Evolutionary conservation across 2,329 filamentous ascomycete species (phyloP).

Genomic region (Myriosclerotinia duriaeana): DNA sequence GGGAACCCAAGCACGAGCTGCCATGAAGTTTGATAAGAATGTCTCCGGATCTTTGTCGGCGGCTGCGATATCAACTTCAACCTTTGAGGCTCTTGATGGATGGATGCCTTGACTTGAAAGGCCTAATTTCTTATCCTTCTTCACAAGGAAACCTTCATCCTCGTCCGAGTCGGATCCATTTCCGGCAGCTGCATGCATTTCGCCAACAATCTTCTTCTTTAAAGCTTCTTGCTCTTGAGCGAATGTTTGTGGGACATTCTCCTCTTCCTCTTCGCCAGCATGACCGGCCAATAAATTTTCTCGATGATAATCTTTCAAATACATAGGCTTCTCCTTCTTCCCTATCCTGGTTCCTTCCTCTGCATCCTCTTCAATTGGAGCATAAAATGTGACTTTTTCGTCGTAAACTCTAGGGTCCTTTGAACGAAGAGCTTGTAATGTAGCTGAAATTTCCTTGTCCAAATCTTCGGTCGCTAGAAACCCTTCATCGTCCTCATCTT

Average conservation of each 20-base stretch:
- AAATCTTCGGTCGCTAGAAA: constrained; percentile 82
- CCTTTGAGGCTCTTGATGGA: constrained; percentile 53
- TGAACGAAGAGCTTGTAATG: constrained; percentile 79
- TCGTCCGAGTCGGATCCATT: constrained; percentile 50
- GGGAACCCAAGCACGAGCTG: constrained; percentile 85
- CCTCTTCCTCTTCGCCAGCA: constrained; percentile 58
- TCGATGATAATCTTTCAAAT: constrained; percentile 85
- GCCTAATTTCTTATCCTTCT: constrained; percentile 54
- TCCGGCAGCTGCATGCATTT: constrained; percentile 66
- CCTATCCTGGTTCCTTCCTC: constrained; percentile 42
- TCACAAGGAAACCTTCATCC: constrained; percentile 67
- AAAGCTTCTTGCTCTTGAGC: constrained; percentile 83
- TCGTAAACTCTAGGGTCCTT: constrained; percentile 95
- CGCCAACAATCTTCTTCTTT: constrained; percentile 73
- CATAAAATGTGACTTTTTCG: constrained; percentile 74
- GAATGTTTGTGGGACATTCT: constrained; percentile 65
- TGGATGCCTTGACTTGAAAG: constrained; percentile 51
- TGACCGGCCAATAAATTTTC: constrained; percentile 79
- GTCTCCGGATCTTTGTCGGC: constrained; percentile 89
- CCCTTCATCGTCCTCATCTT: constrained; percentile 87
- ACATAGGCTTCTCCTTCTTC: constrained; percentile 81
- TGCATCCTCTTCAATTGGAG: constrained; percentile 56
- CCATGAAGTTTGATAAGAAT: constrained; percentile 93
- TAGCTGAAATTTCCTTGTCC: constrained; percentile 83
- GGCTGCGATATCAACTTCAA: constrained; percentile 63